A percentile compares a stretch with the other conserved stretches of the same genome.
Evolutionary conservation across 768 basidiomycete genomes (phyloP).

Genomic region (Neoboletus brunneissimus): DNA sequence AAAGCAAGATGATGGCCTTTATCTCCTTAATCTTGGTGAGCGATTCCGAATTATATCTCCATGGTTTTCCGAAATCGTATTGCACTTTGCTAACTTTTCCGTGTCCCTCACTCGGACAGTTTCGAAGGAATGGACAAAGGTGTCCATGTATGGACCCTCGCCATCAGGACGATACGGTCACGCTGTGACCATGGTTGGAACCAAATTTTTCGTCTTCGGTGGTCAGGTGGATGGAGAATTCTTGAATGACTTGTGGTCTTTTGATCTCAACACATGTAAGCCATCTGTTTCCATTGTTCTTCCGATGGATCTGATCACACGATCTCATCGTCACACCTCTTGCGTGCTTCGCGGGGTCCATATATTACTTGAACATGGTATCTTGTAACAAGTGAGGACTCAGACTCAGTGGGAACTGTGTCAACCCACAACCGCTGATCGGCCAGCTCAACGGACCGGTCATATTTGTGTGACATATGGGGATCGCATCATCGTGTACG

Average conservation of each 20-base stretch:
- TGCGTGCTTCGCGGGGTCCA: background rate
- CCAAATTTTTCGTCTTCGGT: conserved; percentile 92
- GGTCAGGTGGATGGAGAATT: conserved; percentile 96
- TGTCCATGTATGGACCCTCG: conserved; percentile 69
- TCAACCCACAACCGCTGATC: conserved; percentile 56
- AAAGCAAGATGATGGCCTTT: conserved; percentile 88
- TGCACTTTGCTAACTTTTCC: conserved; percentile 3
- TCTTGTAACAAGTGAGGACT: conserved; percentile 56
- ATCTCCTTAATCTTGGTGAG: conserved; percentile 91
- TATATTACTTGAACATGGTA: background rate
- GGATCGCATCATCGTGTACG: conserved; percentile 82
- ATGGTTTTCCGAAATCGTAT: background rate
- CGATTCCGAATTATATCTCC: conserved; percentile 10
- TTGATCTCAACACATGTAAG: conserved; percentile 93
- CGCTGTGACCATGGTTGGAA: conserved; percentile 88
- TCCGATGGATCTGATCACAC: background rate
- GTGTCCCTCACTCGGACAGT: conserved; percentile 43
- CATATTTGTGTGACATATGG: conserved; percentile 83
- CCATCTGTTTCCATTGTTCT: conserved; percentile 4
- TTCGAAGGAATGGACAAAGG: conserved; percentile 92
- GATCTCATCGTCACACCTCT: background rate
- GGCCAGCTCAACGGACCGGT: conserved; percentile 84
- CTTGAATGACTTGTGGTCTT: conserved; percentile 92
- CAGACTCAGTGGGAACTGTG: conserved; percentile 80
- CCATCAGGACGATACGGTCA: conserved; percentile 95